Base-by-base conservation (phyloP, 495 filamentous ascomycete genomes). In the Neurospora sp. region DNA sequence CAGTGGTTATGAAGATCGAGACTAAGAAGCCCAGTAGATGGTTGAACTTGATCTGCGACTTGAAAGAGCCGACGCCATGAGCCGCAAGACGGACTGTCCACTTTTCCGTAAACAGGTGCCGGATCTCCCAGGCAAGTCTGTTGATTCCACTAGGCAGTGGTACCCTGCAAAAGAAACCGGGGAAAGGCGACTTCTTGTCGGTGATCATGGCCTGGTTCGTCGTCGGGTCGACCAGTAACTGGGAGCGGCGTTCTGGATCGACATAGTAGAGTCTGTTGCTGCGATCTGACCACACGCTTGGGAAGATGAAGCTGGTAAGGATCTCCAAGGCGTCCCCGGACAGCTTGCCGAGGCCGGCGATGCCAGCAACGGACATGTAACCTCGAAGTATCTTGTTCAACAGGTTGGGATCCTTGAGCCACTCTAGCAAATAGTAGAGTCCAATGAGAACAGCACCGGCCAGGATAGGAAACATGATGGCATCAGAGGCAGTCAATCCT, bases 381-480 rank as follows among this genome's bases (percentile, higher is more conserved):
- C 87, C 90, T 42, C 91, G 90, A 14, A 99, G 83, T 23, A 96
- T 88, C 83, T 91, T 92, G 82, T 95, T 98, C 76, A 99, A 77
- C 11, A 96, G 82, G 11, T 88, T 85, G 0, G 95, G 90, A 77
- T 97, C 92, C 75, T 96, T 87, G 37, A 97, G 86, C 87, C 91
- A 96, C 77, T 96, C 93, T 79, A 98, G 93, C 71, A 97, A 85
- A 77, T 94, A 89, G 82, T 98, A 98, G 14, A 99, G 85, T 0
- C 89, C 90, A 39, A 90, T 85, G 11, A 99, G 88, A 0, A 90
- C 88, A 3, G 83, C 73, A 6, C 90, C 96, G 10, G 94, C 95
- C 41, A 92, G 82, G n/a, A 98, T 75, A 9, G 96, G 96, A 70
- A 98, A 91, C 81, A 96, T 84, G 75, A 98, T 85, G 40, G 94